These are phyloP conservation scores for Delonix regia DNA, from an alignment of 306 rosid species.

Conservation along the genomic window DNA sequence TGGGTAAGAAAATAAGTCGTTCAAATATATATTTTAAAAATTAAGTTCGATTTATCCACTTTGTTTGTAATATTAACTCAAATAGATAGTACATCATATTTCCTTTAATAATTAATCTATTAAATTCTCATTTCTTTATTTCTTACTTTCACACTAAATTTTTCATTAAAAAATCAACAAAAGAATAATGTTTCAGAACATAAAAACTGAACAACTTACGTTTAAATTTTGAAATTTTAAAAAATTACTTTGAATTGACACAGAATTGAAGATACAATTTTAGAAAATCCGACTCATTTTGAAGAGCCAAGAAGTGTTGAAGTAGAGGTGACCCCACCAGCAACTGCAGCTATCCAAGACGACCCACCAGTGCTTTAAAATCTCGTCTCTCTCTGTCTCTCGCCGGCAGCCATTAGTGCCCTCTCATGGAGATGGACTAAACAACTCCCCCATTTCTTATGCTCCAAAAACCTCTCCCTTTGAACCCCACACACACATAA, in stretches of 20 bases:
- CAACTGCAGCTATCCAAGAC: background rate
- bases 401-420: constrained; percentile 42
- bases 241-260: too few relatives aligned
- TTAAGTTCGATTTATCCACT: too few relatives aligned
- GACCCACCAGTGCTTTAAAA: constrained; percentile 39
- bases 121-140: background rate
- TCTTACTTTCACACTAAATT: background rate
- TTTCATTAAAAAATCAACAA: background rate
- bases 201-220: too few relatives aligned
- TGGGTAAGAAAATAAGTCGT: background rate
- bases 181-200: background rate
- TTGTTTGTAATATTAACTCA: background rate
- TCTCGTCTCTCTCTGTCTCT: background rate
- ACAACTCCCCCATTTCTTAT: background rate
- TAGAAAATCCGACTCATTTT: background rate
- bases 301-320: background rate
- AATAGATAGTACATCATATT: too few relatives aligned
- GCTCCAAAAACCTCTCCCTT: constrained; percentile 29
- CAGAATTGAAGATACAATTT: background rate
- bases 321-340: constrained; percentile 33
- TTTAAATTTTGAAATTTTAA: too few relatives aligned
- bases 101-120: background rate
- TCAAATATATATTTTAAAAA: too few relatives aligned
- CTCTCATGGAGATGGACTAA: constrained; percentile 34
- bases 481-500: constrained; percentile 3